These are phyloP conservation scores for Bimuria novae-zelandiae DNA, from an alignment of 2,329 filamentous ascomycete genomes.

Conservation along the genomic window DNA sequence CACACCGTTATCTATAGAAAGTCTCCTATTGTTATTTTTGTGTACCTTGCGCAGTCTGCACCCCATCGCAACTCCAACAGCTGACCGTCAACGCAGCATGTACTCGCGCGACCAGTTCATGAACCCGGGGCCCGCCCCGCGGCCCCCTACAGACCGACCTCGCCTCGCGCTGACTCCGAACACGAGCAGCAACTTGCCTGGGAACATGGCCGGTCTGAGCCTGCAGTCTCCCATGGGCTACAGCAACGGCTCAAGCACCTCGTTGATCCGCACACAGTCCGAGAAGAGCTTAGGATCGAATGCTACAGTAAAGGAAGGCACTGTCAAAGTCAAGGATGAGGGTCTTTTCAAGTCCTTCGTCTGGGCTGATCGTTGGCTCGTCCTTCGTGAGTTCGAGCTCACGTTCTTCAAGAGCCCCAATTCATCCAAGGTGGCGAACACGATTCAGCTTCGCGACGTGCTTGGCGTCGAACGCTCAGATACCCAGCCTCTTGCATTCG, in stretches of 20 bases:
- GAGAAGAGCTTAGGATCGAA: constrained; percentile 44
- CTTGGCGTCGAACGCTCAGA: constrained; percentile 90
- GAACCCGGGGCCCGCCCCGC: constrained; percentile 94
- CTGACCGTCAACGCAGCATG: constrained; percentile 50
- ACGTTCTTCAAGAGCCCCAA: constrained; percentile 94
- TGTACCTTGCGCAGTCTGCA: too few species aligned
- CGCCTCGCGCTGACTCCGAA: constrained; percentile 80
- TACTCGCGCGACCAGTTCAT: constrained; percentile 77
- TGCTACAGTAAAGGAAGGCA: constrained; percentile 64
- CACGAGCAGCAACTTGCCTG: constrained; percentile 67
- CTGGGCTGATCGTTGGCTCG: constrained; percentile 91
- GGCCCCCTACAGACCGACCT: constrained; percentile 82
- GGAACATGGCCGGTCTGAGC: constrained; percentile 79
- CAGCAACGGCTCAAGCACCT: constrained; percentile 42
- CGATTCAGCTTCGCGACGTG: constrained; percentile 83
- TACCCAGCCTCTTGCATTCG: constrained; percentile 87
- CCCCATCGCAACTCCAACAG: not conserved
- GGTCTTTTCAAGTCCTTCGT: constrained; percentile 78
- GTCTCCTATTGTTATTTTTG: too few species aligned
- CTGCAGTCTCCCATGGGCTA: constrained; percentile 62
- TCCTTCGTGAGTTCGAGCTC: constrained; percentile 88
- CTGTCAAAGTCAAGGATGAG: constrained; percentile 88
- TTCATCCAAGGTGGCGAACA: constrained; percentile 79
- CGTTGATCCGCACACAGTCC: constrained; percentile 48
- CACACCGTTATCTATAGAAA: not conserved